Percentiles rank a stretch among this genome's conserved stretches.
Evolutionary conservation across 2,329 filamentous ascomycete genomes (phyloP).

Genomic region (Aspergillus eucalypticola): DNA sequence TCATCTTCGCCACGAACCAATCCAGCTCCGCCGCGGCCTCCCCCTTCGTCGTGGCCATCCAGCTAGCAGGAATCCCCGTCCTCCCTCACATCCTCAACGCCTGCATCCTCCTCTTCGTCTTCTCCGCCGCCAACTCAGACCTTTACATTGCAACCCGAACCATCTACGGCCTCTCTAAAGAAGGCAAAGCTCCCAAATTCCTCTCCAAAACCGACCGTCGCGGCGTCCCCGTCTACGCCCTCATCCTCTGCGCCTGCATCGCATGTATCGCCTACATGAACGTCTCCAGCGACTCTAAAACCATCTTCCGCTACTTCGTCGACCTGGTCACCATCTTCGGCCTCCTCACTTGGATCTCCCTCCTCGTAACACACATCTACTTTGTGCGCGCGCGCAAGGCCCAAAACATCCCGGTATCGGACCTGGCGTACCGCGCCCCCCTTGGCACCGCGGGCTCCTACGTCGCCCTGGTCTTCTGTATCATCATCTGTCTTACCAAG

Average conservation of each 20-base stretch:
- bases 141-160: constrained; percentile 74
- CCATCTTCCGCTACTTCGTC: constrained; percentile 66
- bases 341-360: constrained; percentile 67
- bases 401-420: constrained; percentile 58
- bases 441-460: constrained; percentile 71
- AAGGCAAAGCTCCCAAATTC: constrained; percentile 70
- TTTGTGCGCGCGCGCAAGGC: constrained; percentile 65
- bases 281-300: constrained; percentile 57
- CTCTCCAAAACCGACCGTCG: constrained; percentile 70
- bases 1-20: constrained; percentile 52
- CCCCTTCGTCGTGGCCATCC: constrained; percentile 74
- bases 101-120: constrained; percentile 73
- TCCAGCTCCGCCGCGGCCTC: constrained; percentile 61
- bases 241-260: constrained; percentile 62
- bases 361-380: constrained; percentile 67
- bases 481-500: constrained; percentile 76
- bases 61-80: constrained; percentile 60
- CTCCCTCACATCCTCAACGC: constrained; percentile 71
- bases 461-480: constrained; percentile 67
- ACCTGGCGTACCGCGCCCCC: constrained; percentile 67
- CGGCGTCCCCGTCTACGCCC: constrained; percentile 69
- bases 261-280: constrained; percentile 70
- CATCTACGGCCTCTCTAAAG: constrained; percentile 70
- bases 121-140: constrained; percentile 75
- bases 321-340: constrained; percentile 69